A percentile compares a stretch with the other conserved stretches of the same genome.
These are phyloP conservation scores for Fomitopsis pinicola DNA, from an alignment of 1,284 basidiomycete genomes.

Conservation along the genomic window DNA sequence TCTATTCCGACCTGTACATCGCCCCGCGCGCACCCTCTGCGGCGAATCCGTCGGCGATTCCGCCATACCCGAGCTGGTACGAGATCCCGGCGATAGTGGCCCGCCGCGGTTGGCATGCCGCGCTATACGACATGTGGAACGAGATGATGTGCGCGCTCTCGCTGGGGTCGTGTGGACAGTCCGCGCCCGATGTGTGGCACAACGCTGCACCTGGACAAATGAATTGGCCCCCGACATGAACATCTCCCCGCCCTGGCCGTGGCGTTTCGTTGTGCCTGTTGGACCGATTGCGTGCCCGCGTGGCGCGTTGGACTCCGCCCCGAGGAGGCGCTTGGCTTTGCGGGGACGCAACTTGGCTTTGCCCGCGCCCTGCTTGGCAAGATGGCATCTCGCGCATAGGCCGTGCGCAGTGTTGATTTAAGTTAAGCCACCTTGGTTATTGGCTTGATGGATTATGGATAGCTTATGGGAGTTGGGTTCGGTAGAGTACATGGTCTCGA, in stretches of 20 bases:
- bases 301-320: background rate
- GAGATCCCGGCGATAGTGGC: slow-evolving; percentile 25
- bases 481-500: background rate
- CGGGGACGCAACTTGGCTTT: slow-evolving; percentile 18
- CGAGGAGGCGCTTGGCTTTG: slow-evolving; percentile 14
- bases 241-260: background rate
- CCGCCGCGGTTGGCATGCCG: slow-evolving; percentile 24
- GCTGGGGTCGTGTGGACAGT: background rate
- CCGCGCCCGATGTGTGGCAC: background rate
- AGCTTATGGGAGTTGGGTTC: background rate
- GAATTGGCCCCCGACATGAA: background rate
- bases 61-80: slow-evolving; percentile 40
- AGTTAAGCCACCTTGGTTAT: slow-evolving; percentile 3
- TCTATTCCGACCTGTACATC: slow-evolving; percentile 62
- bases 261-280: background rate
- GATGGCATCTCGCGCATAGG: background rate
- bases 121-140: slow-evolving; percentile 12
- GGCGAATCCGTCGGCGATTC: slow-evolving; percentile 24
- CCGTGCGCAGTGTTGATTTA: background rate
- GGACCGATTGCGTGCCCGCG: background rate
- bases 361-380: slow-evolving; percentile 14
- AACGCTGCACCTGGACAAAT: background rate
- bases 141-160: background rate
- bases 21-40: slow-evolving; percentile 11
- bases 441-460: background rate